Evolutionary conservation across 2,329 filamentous ascomycete genomes (phyloP), one percentile per base, ranked within the genome.

Genomic region (Raffaelea ambrosiae): DNA sequence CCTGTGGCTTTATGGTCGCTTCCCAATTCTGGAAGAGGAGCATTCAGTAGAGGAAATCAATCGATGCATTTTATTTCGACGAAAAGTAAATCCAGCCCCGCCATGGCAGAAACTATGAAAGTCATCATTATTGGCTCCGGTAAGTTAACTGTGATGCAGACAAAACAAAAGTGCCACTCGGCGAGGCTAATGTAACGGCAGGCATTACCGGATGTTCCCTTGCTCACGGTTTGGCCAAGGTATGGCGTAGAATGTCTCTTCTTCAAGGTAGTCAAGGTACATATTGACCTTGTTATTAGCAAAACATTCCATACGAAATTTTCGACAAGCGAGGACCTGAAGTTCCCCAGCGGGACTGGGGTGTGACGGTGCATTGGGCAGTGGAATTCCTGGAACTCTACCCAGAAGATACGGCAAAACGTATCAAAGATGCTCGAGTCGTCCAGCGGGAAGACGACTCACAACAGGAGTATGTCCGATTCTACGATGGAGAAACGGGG

Each of bases 301-400:
- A 46, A 41, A 19, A 38, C 3, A 46, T 46, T 19, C 36, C 36
- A 18, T 46, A 41, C 26, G 44, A 46, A 38, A 46, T 41, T 18
- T 46, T 46, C 14, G 44, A 46, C 38, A 46, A 46, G 44, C 36
- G 38, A 11, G 44, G 44, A 14, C 44, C 44, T 13, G 44, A 46
- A 41, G 20, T 20, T 11, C 44, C 44, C 26, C 44, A 46, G 29
- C 44, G 44, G 22, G 44, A 46, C 44, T 46, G 44, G 44, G 44
- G 44, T 2, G 44, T 41, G 31, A 46, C 44, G 16, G 44, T 46
- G 22, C 44, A 46, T 21, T 46, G 44, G 44, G 44, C 38, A 3
- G 38, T 46, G 11, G 44, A 46, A 38, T 46, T 46, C 26, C 29
- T 46, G 22, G 22, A 46, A 9, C 44, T 46, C n/a, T 46, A 46